A percentile compares a stretch with the other conserved stretches of the same genome.
Evolutionary conservation across 306 rosid species (phyloP).

Genomic region (Abrus pulchellus): DNA sequence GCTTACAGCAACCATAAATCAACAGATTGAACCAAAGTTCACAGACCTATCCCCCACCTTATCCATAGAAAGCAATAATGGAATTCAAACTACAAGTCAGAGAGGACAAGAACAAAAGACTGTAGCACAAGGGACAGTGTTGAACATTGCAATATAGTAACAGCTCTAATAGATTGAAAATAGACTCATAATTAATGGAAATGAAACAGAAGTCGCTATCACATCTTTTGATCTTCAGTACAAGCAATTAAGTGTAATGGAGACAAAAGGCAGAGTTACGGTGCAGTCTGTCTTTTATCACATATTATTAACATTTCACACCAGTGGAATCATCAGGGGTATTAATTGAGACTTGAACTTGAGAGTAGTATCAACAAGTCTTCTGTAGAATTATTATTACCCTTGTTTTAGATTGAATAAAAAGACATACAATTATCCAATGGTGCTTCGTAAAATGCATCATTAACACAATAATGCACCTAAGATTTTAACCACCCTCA

Average conservation of each 20-base stretch:
- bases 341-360: constrained; percentile 20
- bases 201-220: not conserved
- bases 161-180: not conserved
- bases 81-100: constrained; percentile 4
- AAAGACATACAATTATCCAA: constrained; percentile 9
- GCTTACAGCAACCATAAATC: constrained; percentile 37
- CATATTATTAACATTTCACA: not conserved
- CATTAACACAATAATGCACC: constrained; percentile 3
- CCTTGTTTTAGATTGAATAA: not conserved
- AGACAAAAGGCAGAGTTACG: not conserved
- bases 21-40: constrained; percentile 29
- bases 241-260: not conserved
- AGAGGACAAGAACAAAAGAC: constrained; percentile 19
- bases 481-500: constrained; percentile 7
- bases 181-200: constrained; percentile 1
- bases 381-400: not conserved
- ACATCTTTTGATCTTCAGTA: constrained; percentile 3
- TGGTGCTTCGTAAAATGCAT: not conserved
- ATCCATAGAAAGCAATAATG: not conserved
- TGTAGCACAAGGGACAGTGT: not conserved
- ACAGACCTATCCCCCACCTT: not conserved
- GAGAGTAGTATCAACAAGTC: not conserved
- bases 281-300: constrained; percentile 3
- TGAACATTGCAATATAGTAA: not conserved
- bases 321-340: constrained; percentile 11